Base-by-base conservation (phyloP, 163 green algal genomes). In the Smithsoniella earleae region DNA sequence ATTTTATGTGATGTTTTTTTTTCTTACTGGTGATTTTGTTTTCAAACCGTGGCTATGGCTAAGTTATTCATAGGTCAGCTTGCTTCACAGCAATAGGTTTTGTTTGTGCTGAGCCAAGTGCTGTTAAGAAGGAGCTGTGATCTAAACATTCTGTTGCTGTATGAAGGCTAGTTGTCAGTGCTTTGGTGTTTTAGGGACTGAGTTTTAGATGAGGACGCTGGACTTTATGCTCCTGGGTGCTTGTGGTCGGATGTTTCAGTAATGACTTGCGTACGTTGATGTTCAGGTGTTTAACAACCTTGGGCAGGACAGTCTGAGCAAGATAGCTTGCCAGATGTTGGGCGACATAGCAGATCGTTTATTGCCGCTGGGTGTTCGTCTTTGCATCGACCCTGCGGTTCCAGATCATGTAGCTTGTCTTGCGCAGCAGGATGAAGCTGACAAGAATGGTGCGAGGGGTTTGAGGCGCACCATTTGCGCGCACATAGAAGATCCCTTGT, bases 21-120 rank as follows among this genome's bases (percentile, higher is more conserved):
- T 66, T 30, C 18, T 74, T 25, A 27, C 43, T 77, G n/a, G 46
- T 72, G 73, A n/a, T 36, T 6, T 75, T 65, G 37, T 6, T 46
- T 20, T 13, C 6, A 16, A n/a, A 25, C 69, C 43, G n/a, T n/a
- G 8, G 5, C 8, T n/a, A 46, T 73, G n/a, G 36, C 27, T 36
- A 28, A 69, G 6, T 58, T 66, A 33, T 64, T 22, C 49, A 22
- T 30, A 64, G 5, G 22, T 30, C 40, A 10, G 40, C 40, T 49
- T 49, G 40, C 40, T 49, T 49, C 40, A 10, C 40, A 49, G 13
- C 40, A 49, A 49, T 10, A 22, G 40, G 10, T 10, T 13, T 49
- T 49, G 40, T 49, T 49, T 49, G 40, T 22, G 40, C 40, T 22
- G 40, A 65, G n/a, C 25, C 20, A 33, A 65, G n/a, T 6, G 52